These are phyloP conservation scores for Oryza officinalis DNA, from an alignment of 176 grass and related monocot species.

Conservation along the genomic window DNA sequence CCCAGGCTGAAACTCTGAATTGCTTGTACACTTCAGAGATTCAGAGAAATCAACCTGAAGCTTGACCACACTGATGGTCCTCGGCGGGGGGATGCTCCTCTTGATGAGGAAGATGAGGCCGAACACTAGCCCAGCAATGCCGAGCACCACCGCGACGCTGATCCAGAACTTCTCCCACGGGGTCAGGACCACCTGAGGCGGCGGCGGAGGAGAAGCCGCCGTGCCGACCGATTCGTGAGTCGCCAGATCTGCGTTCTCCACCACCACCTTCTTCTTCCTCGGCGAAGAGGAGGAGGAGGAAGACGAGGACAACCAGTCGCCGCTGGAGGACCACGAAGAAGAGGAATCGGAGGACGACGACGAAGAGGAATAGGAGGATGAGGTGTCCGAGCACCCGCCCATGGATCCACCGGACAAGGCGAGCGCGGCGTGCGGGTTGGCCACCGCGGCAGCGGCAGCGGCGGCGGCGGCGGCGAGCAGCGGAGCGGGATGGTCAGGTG, in stretches of 20 bases:
- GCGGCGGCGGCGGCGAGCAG: neutral
- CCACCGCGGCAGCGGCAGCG: neutral
- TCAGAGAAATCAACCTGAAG: conserved; percentile 35
- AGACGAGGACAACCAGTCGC: neutral
- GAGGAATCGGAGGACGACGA: neutral
- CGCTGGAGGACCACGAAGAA: neutral
- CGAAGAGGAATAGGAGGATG: neutral
- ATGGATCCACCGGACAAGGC: conserved; percentile 40
- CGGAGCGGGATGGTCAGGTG: no score
- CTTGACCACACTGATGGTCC: conserved; percentile 29
- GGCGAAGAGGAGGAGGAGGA: neutral
- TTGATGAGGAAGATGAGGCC: neutral
- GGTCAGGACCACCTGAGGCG: no score
- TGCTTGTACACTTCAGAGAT: neutral
- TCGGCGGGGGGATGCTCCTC: neutral
- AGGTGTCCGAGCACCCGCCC: conserved; percentile 39
- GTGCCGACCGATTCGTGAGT: conserved; percentile 30
- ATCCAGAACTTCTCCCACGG: neutral
- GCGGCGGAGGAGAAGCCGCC: neutral
- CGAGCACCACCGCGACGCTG: neutral
- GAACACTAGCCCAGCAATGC: neutral
- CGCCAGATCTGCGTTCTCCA: no score
- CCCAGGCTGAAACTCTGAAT: neutral
- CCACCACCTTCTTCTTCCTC: no score
- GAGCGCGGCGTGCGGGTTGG: conserved; percentile 8